These are phyloP conservation scores for Penicillium chermesinum DNA, from an alignment of 495 filamentous ascomycete species.

Conservation along the genomic window DNA sequence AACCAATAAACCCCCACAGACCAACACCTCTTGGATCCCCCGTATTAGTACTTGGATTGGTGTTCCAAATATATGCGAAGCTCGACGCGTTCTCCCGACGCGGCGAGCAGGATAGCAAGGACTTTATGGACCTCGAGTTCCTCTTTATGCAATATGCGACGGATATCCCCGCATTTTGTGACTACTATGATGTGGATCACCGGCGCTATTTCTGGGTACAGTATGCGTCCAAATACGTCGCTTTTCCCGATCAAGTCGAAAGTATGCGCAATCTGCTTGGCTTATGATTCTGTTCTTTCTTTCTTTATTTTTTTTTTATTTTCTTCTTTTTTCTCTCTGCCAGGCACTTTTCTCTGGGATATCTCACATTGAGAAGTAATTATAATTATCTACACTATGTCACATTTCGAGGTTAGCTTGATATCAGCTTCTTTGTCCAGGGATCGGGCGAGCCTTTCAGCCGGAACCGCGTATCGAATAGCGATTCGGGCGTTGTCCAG, in stretches of 20 bases:
- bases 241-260: conserved; percentile 19
- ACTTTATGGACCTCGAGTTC: conserved; percentile 21
- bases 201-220: conserved; percentile 17
- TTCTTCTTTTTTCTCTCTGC: too few relatives aligned
- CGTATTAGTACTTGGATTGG: conserved; percentile 15
- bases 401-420: conserved; percentile 11
- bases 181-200: conserved; percentile 16
- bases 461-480: conserved; percentile 27
- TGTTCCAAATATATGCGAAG: conserved; percentile 22
- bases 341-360: too few relatives aligned
- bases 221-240: conserved; percentile 15
- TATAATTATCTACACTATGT: conserved; percentile 12
- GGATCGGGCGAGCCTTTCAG: conserved; percentile 24
- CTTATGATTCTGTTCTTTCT: conserved; percentile 4
- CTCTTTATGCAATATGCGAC: conserved; percentile 17
- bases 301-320: not conserved
- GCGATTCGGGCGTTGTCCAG: conserved; percentile 23
- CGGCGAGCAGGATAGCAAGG: conserved; percentile 19
- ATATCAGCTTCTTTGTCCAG: conserved; percentile 25
- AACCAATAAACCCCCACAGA: conserved; percentile 16
- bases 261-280: conserved; percentile 17
- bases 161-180: conserved; percentile 16
- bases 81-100: conserved; percentile 16
- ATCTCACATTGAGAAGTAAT: too few relatives aligned
- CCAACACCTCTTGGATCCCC: conserved; percentile 17